These are phyloP conservation scores for Torrubiellomyces zombiae DNA, from an alignment of 2,329 filamentous ascomycete species.

Conservation along the genomic window DNA sequence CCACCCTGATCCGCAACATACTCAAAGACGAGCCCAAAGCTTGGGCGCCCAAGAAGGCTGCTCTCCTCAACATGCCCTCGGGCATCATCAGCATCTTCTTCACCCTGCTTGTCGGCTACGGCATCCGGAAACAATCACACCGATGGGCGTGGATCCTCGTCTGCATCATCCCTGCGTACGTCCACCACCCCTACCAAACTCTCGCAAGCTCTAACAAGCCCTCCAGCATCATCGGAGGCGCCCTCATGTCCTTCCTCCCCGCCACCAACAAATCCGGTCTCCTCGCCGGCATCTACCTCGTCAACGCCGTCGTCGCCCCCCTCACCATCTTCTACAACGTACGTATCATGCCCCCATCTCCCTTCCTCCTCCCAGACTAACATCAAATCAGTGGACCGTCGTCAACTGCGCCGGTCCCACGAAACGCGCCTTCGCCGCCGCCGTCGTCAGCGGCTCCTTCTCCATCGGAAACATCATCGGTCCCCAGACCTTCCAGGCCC, in stretches of 20 bases:
- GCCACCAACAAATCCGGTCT: constrained; percentile 26
- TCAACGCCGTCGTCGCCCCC: constrained; percentile 30
- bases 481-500: constrained; percentile 35
- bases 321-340: constrained; percentile 28
- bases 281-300: constrained; percentile 31
- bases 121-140: constrained; percentile 27
- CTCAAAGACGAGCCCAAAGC: constrained; percentile 17
- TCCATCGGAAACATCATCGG: constrained; percentile 39
- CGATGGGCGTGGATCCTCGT: constrained; percentile 32
- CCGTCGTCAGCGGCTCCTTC: constrained; percentile 31
- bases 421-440: constrained; percentile 33
- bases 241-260: constrained; percentile 35
- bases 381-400: constrained; percentile 21
- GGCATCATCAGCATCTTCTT: constrained; percentile 35
- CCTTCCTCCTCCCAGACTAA: background rate
- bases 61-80: constrained; percentile 38
- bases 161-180: constrained; percentile 30
- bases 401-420: constrained; percentile 35
- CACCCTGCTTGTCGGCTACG: constrained; percentile 29
- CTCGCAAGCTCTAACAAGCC: background rate
- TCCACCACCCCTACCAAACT: background rate
- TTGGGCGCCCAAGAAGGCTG: constrained; percentile 21
- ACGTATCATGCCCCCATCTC: constrained; percentile 7
- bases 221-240: constrained; percentile 27
- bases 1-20: constrained; percentile 32